Conservation (phyloP, 129 eudicot species). For the Calendula officinalis region DNA sequence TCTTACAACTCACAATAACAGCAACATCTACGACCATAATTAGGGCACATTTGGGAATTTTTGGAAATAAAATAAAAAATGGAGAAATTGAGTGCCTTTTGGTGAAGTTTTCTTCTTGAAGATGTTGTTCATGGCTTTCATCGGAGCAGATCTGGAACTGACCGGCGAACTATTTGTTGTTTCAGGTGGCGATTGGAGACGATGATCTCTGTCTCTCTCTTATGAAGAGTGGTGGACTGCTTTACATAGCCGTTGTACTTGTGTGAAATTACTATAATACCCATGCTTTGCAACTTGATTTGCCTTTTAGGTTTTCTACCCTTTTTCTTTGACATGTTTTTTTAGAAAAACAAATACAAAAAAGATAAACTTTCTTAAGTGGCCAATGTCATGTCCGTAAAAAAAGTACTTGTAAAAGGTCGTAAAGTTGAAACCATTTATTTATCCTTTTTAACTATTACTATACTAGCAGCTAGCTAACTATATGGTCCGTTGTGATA, state of each 20-base stretch:
- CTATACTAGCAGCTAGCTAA: too few relatives aligned
- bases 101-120: conserved; percentile 91
- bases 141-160: not conserved
- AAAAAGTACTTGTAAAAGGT: too few relatives aligned
- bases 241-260: conserved; percentile 49
- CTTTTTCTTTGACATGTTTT: not conserved
- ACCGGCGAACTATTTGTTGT: not conserved
- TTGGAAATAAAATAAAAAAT: not conserved
- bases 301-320: not conserved
- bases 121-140: conserved; percentile 54
- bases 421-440: too few relatives aligned
- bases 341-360: too few relatives aligned
- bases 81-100: conserved; percentile 46
- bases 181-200: not conserved
- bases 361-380: too few relatives aligned
- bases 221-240: conserved; percentile 32
- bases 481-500: too few relatives aligned
- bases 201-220: too few relatives aligned
- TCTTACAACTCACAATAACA: not conserved
- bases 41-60: conserved; percentile 8
- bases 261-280: conserved; percentile 4
- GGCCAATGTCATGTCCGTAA: too few relatives aligned
- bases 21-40: conserved; percentile 6
- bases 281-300: conserved; percentile 4
- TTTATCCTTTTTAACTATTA: too few relatives aligned